Evolutionary conservation across 768 basidiomycete genomes (phyloP), one percentile per base, ranked within the genome.

Genomic region (Mycena alexandri): DNA sequence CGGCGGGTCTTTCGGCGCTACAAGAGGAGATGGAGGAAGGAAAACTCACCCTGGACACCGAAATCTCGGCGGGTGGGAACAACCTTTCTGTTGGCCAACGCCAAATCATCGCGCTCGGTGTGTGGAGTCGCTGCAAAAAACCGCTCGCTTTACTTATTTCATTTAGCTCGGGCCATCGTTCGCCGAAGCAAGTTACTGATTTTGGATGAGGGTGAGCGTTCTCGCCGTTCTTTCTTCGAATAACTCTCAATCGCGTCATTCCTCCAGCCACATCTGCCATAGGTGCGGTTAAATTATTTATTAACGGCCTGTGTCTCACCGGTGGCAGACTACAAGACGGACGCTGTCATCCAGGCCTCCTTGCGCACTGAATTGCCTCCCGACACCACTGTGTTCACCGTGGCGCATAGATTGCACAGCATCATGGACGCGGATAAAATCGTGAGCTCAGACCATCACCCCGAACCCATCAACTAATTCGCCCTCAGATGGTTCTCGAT

Each of bases 321-420:
- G 13, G 12, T 5, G 21, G 11, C 11, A 71, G 73, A 74, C 46
- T 71, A 74, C 61, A 73, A 74, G 48, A 85, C 84, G 2, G 84
- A 86, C 71, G 63, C 75, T 4, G 71, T 80, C 34, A 84, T 86
- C 65, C 85, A 86, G 70, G 65, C 73, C 34, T 77, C 81, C 3
- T 80, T 85, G 60, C 73, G 83, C 22, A 72, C 73, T 48, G 76
- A 78, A 60, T 70, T 79, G 17, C 79, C 80, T 5, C 70, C 70
- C 34, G 79, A 78, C 54, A 77, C 73, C 14, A 85, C 85, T 0
- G 10, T 59, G 42, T 17, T 66, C 33, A 60, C 52, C 38, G 64
- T 65, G 17, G 64, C 64, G 17, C 64, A 84, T 67, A 75, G 84
- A 0, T 57, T 79, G 17, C 73, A 73, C 22, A 79, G 75, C 9